Percentiles rank a stretch among this genome's conserved stretches.
phyloP scores from a whole-genome alignment of 371 early-diverging fungal genomes.

The Mortierella sp. region DNA sequence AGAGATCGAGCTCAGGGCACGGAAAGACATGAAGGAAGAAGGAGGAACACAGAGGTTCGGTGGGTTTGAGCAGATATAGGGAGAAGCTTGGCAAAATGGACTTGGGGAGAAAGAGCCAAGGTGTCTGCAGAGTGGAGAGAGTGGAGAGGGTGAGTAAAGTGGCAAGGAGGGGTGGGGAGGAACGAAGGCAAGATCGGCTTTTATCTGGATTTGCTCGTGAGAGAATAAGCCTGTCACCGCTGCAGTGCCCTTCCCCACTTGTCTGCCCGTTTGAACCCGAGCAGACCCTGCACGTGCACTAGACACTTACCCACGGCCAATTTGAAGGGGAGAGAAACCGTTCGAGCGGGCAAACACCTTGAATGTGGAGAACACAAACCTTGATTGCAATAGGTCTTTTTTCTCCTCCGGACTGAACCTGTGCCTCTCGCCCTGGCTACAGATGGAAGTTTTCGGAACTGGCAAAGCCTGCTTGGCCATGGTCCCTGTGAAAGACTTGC shows the following conservation, averaged over 20 bases:
- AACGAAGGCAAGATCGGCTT: too few species aligned
- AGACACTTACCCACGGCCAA: conserved; percentile 1
- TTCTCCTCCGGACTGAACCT: neutral
- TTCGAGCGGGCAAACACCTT: neutral
- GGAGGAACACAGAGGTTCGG: neutral
- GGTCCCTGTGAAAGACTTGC: too few species aligned
- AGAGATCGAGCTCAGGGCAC: conserved; percentile 48
- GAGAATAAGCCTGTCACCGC: too few species aligned
- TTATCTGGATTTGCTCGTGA: too few species aligned
- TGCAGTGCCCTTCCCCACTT: too few species aligned
- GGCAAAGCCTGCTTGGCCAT: too few species aligned
- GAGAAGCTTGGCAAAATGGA: too few species aligned
- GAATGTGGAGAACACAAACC: neutral
- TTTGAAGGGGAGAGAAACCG: neutral
- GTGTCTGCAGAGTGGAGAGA: neutral
- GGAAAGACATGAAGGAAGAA: conserved; percentile 50
- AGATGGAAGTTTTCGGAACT: neutral
- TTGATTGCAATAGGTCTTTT: neutral
- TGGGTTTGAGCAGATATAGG: neutral
- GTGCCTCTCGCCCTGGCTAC: too few species aligned
- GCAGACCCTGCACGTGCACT: neutral
- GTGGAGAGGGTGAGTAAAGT: neutral
- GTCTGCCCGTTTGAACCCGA: neutral
- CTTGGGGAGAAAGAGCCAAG: too few species aligned
- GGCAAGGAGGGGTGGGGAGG: neutral